Base-by-base conservation (phyloP, 176 grass and related monocot species). In the Bothriochloa decipiens region DNA sequence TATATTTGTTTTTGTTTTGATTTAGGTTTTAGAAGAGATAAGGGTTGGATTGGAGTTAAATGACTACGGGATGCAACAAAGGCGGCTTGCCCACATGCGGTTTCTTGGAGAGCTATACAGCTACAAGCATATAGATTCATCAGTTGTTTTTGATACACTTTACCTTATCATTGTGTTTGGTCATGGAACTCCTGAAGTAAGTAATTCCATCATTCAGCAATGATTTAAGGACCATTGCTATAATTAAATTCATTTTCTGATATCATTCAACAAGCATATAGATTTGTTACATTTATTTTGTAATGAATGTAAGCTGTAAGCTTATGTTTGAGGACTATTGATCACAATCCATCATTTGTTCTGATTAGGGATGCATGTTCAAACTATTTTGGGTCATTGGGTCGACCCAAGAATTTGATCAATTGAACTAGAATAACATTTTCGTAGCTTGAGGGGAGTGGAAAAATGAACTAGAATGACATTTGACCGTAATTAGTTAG, bases 31-130 rank as follows among this genome's bases (percentile, higher is more conserved):
- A 81, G 93, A 99, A 87, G 97, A 99, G 88, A 94, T 94, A 83
- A 91, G 97, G 82, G 63, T 91, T 83, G 93, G 97, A 27, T 65
- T 99, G 78, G 97, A 99, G 85, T 70, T 99, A 82, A 96, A 99
- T 87, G 91, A 96, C 88, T 99, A 96, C 81, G 90, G 85, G 76
- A 99, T 92, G 97, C 97, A 99, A 81, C 93, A 96, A 83, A 90
- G 77, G 55, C 87, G 84, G 49, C 93, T 99, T 76, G 91, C 97
- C 11, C 93, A 96, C 49, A 96, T 99, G 97, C 75, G 91, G 25
- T 96, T 99, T 78, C 87, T 99, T 72, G 97, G 97, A 74, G 97
- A 99, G 87, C 86, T 99, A 39, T 99, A 99, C 89, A 99, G 86
- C 76, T 99, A 91, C 67, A 85, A 96, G 84, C 91, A 92, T 86